Evolutionary conservation across 495 filamentous ascomycete genomes (phyloP), one percentile per base, ranked within the genome.

Genomic region (Penicillium psychrofluorescens): DNA sequence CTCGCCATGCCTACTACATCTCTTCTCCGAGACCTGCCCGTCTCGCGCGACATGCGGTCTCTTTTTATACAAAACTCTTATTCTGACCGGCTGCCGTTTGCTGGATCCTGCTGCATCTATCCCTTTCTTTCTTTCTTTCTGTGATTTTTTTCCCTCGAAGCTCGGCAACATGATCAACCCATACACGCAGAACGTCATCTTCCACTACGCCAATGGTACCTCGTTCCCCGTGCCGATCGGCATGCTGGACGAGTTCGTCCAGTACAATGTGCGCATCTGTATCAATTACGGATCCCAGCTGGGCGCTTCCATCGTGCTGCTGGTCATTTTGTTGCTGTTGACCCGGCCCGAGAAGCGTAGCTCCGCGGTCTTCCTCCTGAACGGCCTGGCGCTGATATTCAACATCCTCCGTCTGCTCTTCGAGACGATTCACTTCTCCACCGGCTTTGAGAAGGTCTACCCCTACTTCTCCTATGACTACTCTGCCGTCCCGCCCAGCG

Each of bases 241-340:
- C 9, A 60, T 67, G 4, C 40, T 90, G 22, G 63, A 80, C 46
- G 36, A 43, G 7, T 66, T 75, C 43, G 59, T 74, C 50, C 48
- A 53, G 43, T 77, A 79, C 58, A 69, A 70, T 50, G 54, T 78
- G 37, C 67, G 72, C 12, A 62, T 74, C 35, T 69, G 71, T 60
- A 81, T 89, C 77, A 84, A 81, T 60, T 89, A 81, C 54, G 81
- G 76, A 36, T 58, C 69, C 28, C 86, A 94, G 58, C 70, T 90
- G 41, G 89, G 89, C 29, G 84, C 85, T n/a, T 79, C 77, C 28
- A 47, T 84, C 46, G 55, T 85, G 15, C 79, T 90, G 44, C 64
- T 89, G 14, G 49, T 85, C 34, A 68, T 86, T 14, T 64, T 91
- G 0, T 61, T 83, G 11, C 65, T 86, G 11, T 58, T 88, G 49